Conservation (phyloP, 768 basidiomycete species). For the Suillus plorans region DNA sequence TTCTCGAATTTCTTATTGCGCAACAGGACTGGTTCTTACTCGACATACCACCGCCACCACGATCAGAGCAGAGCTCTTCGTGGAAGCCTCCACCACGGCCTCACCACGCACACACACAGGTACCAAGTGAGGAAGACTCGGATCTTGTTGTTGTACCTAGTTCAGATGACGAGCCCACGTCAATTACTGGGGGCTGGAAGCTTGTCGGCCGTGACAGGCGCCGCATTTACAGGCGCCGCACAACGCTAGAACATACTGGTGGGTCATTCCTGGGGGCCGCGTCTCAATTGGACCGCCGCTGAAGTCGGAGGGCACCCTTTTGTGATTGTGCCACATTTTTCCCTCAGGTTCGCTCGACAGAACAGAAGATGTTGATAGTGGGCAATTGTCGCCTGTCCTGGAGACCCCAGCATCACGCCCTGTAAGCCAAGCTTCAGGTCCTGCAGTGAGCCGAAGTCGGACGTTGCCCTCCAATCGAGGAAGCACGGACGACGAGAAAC, state of each 20-base stretch:
- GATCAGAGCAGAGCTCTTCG: conserved; percentile 27
- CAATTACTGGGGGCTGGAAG: conserved; percentile 53
- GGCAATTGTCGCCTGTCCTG: conserved; percentile 47
- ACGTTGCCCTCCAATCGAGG: conserved; percentile 51
- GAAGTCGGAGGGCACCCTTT: conserved; percentile 10
- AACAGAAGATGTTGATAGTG: conserved; percentile 26
- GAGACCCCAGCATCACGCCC: conserved; percentile 40
- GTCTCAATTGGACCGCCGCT: conserved; percentile 30
- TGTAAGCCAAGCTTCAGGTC: conserved; percentile 28
- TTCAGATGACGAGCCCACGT: conserved; percentile 49
- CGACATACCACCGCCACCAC: conserved; percentile 74
- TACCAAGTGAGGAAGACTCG: conserved; percentile 40
- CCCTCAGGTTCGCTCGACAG: conserved; percentile 20
- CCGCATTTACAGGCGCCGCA: conserved; percentile 54
- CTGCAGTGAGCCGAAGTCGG: conserved; percentile 52
- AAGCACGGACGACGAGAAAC: conserved; percentile 36
- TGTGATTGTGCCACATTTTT: conserved; percentile 15
- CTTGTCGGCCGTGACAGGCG: conserved; percentile 41
- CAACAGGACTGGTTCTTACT: conserved; percentile 96
- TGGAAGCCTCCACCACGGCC: conserved; percentile 25
- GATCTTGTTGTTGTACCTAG: conserved; percentile 44
- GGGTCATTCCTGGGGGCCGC: conserved; percentile 33
- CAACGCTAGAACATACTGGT: conserved; percentile 47
- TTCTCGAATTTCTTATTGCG: conserved; percentile 94
- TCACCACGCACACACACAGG: conserved; percentile 10